A percentile compares a stretch with the other conserved stretches of the same genome.
Conservation (phyloP, 1,284 basidiomycete species). For the Pseudozyma sp. region DNA sequence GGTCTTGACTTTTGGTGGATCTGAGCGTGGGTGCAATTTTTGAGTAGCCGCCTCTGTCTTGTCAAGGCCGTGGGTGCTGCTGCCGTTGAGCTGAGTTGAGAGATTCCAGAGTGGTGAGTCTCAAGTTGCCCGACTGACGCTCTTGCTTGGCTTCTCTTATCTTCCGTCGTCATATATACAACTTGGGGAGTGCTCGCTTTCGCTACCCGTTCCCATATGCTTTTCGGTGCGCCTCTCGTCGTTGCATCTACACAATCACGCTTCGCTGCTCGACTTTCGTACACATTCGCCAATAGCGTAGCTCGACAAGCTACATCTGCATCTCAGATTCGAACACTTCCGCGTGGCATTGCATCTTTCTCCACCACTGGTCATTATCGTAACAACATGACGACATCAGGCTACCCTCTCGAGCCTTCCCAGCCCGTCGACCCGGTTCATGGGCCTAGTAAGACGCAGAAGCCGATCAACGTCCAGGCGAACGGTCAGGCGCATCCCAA, state of each 20-base stretch:
- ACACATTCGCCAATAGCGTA: conserved; percentile 2
- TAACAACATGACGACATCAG: conserved; percentile 29
- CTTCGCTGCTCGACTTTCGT: conserved; percentile 8
- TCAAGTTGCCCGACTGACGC: too few species aligned
- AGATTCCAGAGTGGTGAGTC: too few species aligned
- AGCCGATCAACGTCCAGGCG: conserved; percentile 40
- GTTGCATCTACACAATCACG: conserved; percentile 7
- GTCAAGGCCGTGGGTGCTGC: too few species aligned
- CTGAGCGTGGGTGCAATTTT: too few species aligned
- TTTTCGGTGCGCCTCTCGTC: conserved; percentile 12
- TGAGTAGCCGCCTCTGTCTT: too few species aligned
- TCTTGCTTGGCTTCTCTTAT: neutral
- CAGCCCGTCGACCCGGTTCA: conserved; percentile 42
- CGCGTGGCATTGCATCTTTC: conserved; percentile 2
- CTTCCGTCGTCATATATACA: neutral
- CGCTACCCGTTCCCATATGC: conserved; percentile 23
- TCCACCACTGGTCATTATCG: conserved; percentile 10
- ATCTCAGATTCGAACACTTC: neutral
- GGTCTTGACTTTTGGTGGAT: too few species aligned
- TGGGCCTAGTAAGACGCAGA: conserved; percentile 37
- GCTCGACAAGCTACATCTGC: neutral
- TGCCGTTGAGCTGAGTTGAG: too few species aligned
- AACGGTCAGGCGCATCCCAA: conserved; percentile 17
- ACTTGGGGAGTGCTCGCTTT: conserved; percentile 3
- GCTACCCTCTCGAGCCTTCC: conserved; percentile 34